Evolutionary conservation across 2,329 filamentous ascomycete genomes (phyloP).

Genomic region (Hirsutella minnesotensis): DNA sequence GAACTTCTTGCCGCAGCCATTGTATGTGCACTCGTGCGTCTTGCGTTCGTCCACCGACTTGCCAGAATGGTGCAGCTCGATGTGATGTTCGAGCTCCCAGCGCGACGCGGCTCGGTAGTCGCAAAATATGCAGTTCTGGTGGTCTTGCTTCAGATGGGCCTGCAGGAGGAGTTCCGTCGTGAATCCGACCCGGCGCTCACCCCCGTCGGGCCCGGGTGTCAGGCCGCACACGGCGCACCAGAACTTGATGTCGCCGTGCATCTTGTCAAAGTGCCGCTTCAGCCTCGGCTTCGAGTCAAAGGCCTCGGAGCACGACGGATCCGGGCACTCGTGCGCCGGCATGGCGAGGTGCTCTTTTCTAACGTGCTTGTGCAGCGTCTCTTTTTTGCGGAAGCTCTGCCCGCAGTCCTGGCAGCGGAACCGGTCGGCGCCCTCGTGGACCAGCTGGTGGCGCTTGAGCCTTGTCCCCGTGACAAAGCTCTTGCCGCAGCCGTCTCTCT

Average conservation of each 20-base stretch:
- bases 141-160: conserved; percentile 59
- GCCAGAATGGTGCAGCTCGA: conserved; percentile 64
- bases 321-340: conserved; percentile 59
- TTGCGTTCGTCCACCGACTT: conserved; percentile 50
- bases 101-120: conserved; percentile 54
- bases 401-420: conserved; percentile 66
- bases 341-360: conserved; percentile 61
- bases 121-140: conserved; percentile 69
- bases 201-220: conserved; percentile 24
- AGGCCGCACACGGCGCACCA: conserved; percentile 64
- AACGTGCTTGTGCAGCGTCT: conserved; percentile 75
- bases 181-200: conserved; percentile 45
- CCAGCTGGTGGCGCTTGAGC: conserved; percentile 63
- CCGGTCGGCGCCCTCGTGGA: conserved; percentile 62
- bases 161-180: conserved; percentile 60
- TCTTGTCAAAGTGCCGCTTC: conserved; percentile 55
- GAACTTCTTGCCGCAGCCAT: conserved; percentile 64
- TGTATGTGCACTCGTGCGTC: conserved; percentile 52
- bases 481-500: conserved; percentile 63
- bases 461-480: conserved; percentile 71
- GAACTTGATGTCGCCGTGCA: conserved; percentile 59
- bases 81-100: conserved; percentile 60
- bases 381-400: conserved; percentile 75
- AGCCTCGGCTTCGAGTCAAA: conserved; percentile 67
- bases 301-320: conserved; percentile 47